Percentiles rank a stretch among this genome's conserved stretches.
Evolutionary conservation across 23 red algal species (phyloP).

Genomic region (Gracilaria domingensis): DNA sequence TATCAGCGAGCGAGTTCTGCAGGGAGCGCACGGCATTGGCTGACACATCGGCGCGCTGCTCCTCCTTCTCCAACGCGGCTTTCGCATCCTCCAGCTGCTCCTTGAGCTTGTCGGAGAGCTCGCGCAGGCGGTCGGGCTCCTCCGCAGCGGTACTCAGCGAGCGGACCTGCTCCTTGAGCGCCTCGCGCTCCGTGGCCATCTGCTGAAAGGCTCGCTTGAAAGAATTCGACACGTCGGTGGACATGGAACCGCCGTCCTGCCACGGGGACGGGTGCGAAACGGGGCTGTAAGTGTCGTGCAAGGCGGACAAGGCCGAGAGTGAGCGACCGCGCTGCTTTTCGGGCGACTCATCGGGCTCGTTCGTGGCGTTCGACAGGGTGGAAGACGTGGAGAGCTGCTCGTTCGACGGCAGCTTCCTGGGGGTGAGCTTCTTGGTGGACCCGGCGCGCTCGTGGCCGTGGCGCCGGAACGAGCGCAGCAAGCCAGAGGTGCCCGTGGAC

Average conservation of each 20-base stretch:
- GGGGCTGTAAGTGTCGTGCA: not conserved
- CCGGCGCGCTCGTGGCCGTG: not conserved
- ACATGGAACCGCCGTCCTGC: slow-evolving; percentile 44
- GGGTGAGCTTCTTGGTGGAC: not conserved
- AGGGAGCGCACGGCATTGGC: slow-evolving; percentile 43
- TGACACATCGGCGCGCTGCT: slow-evolving; percentile 8
- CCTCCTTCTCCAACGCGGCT: slow-evolving; percentile 45
- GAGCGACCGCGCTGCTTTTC: slow-evolving; percentile 4
- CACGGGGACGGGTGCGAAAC: slow-evolving; percentile 18
- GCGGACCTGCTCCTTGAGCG: slow-evolving; percentile 13
- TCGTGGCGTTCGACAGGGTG: not conserved
- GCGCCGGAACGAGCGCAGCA: not conserved
- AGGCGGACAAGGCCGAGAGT: not conserved
- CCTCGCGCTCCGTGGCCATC: slow-evolving; percentile 65
- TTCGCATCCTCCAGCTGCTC: slow-evolving; percentile 60
- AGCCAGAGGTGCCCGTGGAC: not conserved
- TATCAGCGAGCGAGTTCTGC: slow-evolving; percentile 25
- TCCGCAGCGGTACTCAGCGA: not conserved
- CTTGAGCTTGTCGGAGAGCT: slow-evolving; percentile 11
- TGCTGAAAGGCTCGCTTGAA: slow-evolving; percentile 71
- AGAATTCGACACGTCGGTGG: slow-evolving; percentile 55
- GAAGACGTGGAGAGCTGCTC: slow-evolving; percentile 36
- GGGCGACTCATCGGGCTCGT: slow-evolving; percentile 16
- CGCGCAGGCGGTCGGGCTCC: slow-evolving; percentile 25
- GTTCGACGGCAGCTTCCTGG: not conserved